Evolutionary conservation across 2,329 filamentous ascomycete species (phyloP).

Genomic region (Cytospora schulzeri): DNA sequence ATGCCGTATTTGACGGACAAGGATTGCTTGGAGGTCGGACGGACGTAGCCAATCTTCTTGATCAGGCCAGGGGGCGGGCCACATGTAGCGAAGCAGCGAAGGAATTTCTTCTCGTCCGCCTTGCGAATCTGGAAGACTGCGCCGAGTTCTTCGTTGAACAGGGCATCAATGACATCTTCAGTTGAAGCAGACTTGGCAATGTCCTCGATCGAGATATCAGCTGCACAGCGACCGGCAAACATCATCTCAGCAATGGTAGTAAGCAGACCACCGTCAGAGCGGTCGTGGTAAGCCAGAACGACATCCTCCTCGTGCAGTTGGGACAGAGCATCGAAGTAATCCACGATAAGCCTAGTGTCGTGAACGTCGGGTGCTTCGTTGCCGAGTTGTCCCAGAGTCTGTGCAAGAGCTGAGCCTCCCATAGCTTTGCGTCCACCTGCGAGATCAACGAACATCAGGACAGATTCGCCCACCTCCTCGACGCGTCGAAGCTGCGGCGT

Average conservation of each 20-base stretch:
- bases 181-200: constrained; percentile 64
- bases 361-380: constrained; percentile 84
- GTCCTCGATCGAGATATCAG: constrained; percentile 81
- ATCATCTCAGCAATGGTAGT: constrained; percentile 96
- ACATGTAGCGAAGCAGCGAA: constrained; percentile 86
- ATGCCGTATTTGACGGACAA: constrained; percentile 74
- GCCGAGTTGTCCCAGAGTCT: constrained; percentile 85
- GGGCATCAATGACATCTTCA: constrained; percentile 68
- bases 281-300: constrained; percentile 92
- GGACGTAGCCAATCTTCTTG: constrained; percentile 79
- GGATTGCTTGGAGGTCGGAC: constrained; percentile 69
- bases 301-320: constrained; percentile 61
- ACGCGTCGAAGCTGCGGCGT: constrained; percentile 82
- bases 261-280: constrained; percentile 89
- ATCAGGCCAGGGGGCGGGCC: constrained; percentile 81
- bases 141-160: constrained; percentile 96
- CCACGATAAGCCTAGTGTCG: constrained; percentile 76
- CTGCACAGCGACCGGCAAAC: constrained; percentile 90
- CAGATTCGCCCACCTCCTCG: constrained; percentile 85
- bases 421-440: constrained; percentile 78
- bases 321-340: constrained; percentile 86
- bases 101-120: constrained; percentile 81
- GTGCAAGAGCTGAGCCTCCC: constrained; percentile 88
- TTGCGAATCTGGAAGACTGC: constrained; percentile 94
- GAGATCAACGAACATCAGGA: constrained; percentile 89